Base-by-base conservation (phyloP, 352 stramenopile genomes). In the Aphanomyces euteiches region DNA sequence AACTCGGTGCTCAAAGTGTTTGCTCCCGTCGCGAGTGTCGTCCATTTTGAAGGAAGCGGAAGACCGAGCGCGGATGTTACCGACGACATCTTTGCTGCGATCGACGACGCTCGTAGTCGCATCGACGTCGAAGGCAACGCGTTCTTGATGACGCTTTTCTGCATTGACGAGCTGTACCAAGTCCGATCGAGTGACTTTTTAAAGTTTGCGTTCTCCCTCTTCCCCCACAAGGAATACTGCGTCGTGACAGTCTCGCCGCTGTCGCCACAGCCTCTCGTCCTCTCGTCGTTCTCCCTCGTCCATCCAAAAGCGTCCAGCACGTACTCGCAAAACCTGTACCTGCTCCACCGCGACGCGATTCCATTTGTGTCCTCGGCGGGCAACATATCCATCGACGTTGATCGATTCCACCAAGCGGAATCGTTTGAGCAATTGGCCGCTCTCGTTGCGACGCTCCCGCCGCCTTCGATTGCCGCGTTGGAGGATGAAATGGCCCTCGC, bases 121-220 rank as follows among this genome's bases (percentile, higher is more conserved):
- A 50, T 78, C 40, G 77, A 88, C 71, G 79, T 79, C 0, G 69
- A 75, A 12, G 68, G 67, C 3, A 90, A 88, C 45, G 87, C 79
- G 73, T 90, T 90, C 56, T 77, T 78, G 15, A 75, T 90, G 43
- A 88, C 82, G 6, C 71, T 90, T 13, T 86, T 88, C 66, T 90
- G 82, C 56, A 82, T 90, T n/a, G 77, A 87, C 54, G 73, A 71
- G 0, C 76, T 79, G 28, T 77, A 83, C 50, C 76, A 82, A 7
- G 73, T 74, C n/a, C 73, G 78, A 7, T 76, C 80, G 2, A 61
- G 59, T 4, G 80, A 85, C 59, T 65, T 90, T 54, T 70, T 90
- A 5, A 73, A 76, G 28, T 73, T 79, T 57, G 82, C 80, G 2
- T 88, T 90, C 66, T 77, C 80, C 17, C 74, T 74, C 13, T 90